phyloP scores from a whole-genome alignment of 2,329 filamentous ascomycete species.

The Harringtonia lauricola region DNA sequence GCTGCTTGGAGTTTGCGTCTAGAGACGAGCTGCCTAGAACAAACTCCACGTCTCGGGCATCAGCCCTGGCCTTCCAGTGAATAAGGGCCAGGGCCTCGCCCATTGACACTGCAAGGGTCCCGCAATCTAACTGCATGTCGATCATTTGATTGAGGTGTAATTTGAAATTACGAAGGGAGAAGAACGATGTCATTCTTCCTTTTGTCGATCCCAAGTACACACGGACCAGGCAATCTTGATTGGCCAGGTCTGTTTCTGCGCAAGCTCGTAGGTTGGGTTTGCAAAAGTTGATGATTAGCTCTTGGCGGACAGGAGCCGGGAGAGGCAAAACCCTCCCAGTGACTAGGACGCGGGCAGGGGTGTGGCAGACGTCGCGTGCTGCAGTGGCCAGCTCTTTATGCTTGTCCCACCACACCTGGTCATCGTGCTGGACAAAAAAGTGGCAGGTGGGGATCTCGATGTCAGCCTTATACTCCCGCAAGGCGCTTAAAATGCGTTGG shows the following conservation, averaged over 20 bases:
- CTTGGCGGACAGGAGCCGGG: slow-evolving; percentile 10
- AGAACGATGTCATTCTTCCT: not conserved
- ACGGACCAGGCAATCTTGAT: slow-evolving; percentile 11
- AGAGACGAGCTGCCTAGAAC: not conserved
- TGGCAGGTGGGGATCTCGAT: slow-evolving; percentile 6
- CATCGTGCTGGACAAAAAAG: not conserved
- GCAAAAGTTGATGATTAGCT: slow-evolving; percentile 14
- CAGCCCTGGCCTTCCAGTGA: not conserved
- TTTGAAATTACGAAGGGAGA: slow-evolving; percentile 3
- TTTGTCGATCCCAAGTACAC: slow-evolving; percentile 10
- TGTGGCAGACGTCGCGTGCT: slow-evolving; percentile 3
- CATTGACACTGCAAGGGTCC: not conserved
- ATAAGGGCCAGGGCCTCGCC: not conserved
- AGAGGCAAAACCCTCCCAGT: slow-evolving; percentile 14
- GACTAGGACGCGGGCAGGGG: slow-evolving; percentile 12
- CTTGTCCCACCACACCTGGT: not conserved
- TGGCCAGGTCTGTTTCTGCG: slow-evolving; percentile 5
- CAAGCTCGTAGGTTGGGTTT: slow-evolving; percentile 1
- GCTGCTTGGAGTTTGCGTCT: not conserved
- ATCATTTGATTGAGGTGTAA: slow-evolving; percentile 3
- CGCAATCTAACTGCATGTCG: not conserved
- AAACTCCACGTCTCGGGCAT: slow-evolving; percentile 3
- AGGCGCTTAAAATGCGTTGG: not conserved
- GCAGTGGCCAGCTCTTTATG: not conserved
- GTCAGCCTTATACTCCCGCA: slow-evolving; percentile 2